Conservation (phyloP, 305 asterid genomes). For the Fraxinus platypoda region DNA sequence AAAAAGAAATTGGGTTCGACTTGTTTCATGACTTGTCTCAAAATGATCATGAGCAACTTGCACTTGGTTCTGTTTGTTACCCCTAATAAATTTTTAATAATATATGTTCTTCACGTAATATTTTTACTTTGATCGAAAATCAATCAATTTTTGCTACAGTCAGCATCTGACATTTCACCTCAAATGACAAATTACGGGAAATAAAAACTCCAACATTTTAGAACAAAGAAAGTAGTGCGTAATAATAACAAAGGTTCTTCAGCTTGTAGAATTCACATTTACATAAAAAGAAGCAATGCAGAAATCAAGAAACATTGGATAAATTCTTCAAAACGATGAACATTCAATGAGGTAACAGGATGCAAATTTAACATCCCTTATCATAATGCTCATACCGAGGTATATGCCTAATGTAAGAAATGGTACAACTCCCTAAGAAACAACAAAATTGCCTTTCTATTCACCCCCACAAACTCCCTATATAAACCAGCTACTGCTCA, state of each 20-base stretch:
- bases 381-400: slow-evolving; percentile 48
- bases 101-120: neutral
- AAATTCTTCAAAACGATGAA: slow-evolving; percentile 3
- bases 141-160: neutral
- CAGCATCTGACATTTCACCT: neutral
- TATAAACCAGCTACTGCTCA: slow-evolving; percentile 19
- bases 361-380: slow-evolving; percentile 16
- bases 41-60: neutral
- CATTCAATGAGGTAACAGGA: slow-evolving; percentile 4
- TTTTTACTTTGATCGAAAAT: neutral
- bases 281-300: neutral
- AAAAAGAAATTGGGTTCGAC: neutral
- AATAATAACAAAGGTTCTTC: neutral
- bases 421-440: neutral
- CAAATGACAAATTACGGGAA: neutral
- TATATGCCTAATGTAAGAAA: neutral
- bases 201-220: neutral
- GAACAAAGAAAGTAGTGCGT: neutral
- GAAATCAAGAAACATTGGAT: neutral
- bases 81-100: too few relatives aligned
- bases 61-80: too few relatives aligned
- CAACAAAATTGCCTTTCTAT: neutral
- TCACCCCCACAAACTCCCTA: slow-evolving; percentile 22
- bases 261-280: neutral
- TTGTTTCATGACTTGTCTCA: too few relatives aligned